Evolutionary conservation across 192 early-diverging fungal species (phyloP), one percentile per base, ranked within the genome.

Genomic region (Bifiguratus adelaidae): DNA sequence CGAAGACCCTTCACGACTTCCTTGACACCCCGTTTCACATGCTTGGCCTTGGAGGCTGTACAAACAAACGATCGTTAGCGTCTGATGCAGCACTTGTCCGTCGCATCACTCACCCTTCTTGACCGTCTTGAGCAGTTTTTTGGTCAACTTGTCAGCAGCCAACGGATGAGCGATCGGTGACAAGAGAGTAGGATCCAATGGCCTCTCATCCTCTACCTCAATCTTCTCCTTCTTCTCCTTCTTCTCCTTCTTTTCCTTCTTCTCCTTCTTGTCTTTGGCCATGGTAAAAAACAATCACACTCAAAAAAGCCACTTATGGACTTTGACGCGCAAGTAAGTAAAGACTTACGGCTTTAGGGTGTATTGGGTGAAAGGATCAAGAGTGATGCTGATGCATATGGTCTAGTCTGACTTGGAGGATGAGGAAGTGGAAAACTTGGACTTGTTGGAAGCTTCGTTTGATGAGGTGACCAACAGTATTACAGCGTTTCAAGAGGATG

Each of bases 1-100:
- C 91, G 78, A 58, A 99, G 73, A 51, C 82, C 89, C 76, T 97
- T 97, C 33, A 90, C 87, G 23, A 97, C 91, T 67, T 99, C 96
- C 77, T 97, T 97, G 16, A 97, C 90, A 41, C 96, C 96, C 50
- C 96, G 83, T 65, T 84, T 85, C 30, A 93, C 77, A 30, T 83
- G 78, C 67, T 91, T 89, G 36, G 81, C 78, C 69, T 87, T 91
- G 45, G 84, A 58, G 41, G 92, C 89, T 84, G 59, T 50, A 40
- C 4, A 37, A 11, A 19, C 13, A 36, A 48, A 19, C 29, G 26
- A 30, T 30, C 34, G 27, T 40, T 24, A n/a, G n/a, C n/a, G n/a
- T n/a, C n/a, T n/a, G n/a, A n/a, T n/a, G n/a, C n/a, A n/a, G n/a
- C n/a, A n/a, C n/a, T n/a, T n/a, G n/a, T n/a, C n/a, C n/a, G n/a